Percentiles rank a stretch among this genome's conserved stretches.
phyloP scores from a whole-genome alignment of 352 stramenopile species.

The Thalassiosira sp. region DNA sequence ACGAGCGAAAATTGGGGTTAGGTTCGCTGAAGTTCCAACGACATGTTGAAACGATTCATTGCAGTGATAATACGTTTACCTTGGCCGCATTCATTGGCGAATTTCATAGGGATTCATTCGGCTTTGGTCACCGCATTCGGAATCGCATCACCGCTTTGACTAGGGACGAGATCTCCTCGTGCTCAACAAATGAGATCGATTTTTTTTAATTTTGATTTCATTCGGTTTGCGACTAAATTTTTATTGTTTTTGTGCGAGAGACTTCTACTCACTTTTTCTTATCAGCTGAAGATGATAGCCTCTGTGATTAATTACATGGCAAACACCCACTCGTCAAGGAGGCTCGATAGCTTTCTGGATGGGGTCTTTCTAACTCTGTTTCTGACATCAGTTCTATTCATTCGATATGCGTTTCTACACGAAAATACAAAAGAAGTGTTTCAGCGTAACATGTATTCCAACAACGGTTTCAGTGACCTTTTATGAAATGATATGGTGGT shows the following conservation, averaged over 20 bases:
- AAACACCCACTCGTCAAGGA: neutral
- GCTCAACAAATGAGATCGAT: no score
- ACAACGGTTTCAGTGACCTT: neutral
- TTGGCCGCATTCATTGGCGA: slow-evolving; percentile 9
- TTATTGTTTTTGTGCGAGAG: no score
- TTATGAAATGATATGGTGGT: neutral
- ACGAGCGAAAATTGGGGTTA: slow-evolving; percentile 2
- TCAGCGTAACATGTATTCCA: neutral
- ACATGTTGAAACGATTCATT: neutral
- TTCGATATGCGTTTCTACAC: neutral
- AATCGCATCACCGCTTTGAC: no score
- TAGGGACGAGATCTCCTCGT: no score
- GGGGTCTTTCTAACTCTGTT: neutral
- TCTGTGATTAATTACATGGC: neutral
- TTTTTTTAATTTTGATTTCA: no score
- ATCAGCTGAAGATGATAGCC: neutral
- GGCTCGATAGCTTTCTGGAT: neutral
- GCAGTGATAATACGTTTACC: neutral
- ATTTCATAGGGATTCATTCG: neutral
- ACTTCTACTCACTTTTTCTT: no score
- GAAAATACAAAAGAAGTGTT: neutral
- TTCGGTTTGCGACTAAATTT: no score
- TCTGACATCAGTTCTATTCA: neutral
- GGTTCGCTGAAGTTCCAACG: neutral
- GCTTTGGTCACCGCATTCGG: neutral